phyloP scores from a whole-genome alignment of 148 eudicot genomes.

The Chenopodium suecicum region DNA sequence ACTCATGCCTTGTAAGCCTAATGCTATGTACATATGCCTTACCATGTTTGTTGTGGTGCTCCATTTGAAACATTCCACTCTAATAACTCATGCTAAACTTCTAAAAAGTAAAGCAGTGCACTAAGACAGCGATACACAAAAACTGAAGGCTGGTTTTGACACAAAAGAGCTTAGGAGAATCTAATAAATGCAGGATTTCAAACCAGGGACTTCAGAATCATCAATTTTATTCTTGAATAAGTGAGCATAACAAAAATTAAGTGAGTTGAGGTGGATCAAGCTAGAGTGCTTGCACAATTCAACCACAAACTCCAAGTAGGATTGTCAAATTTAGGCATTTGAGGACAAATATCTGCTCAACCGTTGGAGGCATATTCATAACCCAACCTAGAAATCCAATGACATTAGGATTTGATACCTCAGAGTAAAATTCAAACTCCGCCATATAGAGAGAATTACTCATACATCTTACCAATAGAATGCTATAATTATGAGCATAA shows the following conservation, averaged over 20 bases:
- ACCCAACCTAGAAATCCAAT: neutral
- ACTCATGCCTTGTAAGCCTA: neutral
- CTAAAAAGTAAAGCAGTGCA: neutral
- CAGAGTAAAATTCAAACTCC: neutral
- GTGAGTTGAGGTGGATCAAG: neutral
- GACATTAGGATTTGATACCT: neutral
- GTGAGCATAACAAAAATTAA: neutral
- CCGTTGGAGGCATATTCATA: neutral
- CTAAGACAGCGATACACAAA: neutral
- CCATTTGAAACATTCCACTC: neutral
- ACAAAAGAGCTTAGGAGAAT: neutral
- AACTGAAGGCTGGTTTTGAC: neutral
- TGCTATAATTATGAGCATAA: no score
- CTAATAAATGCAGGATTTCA: neutral
- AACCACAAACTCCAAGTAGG: neutral
- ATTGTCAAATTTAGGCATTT: neutral
- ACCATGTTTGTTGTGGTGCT: neutral
- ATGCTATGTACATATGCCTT: no score
- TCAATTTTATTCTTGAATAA: no score
- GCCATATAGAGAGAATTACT: no score
- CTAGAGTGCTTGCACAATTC: neutral
- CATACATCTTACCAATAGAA: no score
- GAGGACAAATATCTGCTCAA: neutral
- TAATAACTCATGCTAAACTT: neutral
- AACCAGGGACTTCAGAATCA: neutral